phyloP scores from a whole-genome alignment of 805 yeast genomes.

The Saturnispora halmiae region DNA sequence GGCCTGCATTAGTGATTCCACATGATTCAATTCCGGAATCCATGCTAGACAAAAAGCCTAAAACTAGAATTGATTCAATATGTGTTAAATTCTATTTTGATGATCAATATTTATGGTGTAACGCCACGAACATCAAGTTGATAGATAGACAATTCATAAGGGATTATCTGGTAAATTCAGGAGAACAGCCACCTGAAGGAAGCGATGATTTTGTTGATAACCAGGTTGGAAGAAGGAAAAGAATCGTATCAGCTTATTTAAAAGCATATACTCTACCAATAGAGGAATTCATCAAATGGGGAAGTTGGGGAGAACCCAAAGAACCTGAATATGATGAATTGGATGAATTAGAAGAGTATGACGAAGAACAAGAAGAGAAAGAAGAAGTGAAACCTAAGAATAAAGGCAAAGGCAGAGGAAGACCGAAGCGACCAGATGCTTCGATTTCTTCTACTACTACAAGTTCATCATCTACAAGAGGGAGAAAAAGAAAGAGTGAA shows the following conservation, averaged over 20 bases:
- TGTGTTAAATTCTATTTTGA: conserved; percentile 66
- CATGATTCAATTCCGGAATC: conserved; percentile 49
- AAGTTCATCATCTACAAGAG: conserved; percentile 18
- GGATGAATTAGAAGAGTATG: conserved; percentile 8
- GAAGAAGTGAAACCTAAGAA: neutral
- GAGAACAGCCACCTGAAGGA: conserved; percentile 23
- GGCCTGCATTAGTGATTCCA: conserved; percentile 83
- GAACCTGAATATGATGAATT: conserved; percentile 18
- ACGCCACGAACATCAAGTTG: conserved; percentile 39
- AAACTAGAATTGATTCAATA: conserved; percentile 25
- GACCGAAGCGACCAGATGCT: neutral
- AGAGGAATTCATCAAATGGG: conserved; percentile 37
- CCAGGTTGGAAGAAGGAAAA: conserved; percentile 16
- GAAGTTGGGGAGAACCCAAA: conserved; percentile 31
- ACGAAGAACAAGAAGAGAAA: conserved; percentile 2
- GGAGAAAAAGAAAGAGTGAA: conserved; percentile 12
- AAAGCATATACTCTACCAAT: conserved; percentile 37
- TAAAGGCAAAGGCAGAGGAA: conserved; percentile 6
- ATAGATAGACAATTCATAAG: conserved; percentile 37
- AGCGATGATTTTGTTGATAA: conserved; percentile 4
- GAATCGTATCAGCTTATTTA: conserved; percentile 26
- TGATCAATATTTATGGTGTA: conserved; percentile 64
- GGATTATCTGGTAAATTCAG: conserved; percentile 21
- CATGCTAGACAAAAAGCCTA: conserved; percentile 44
- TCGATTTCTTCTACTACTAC: conserved; percentile 13